These are phyloP conservation scores for Plasmodium gallinaceum DNA, from an alignment of 169 alveolate species.

Conservation along the genomic window DNA sequence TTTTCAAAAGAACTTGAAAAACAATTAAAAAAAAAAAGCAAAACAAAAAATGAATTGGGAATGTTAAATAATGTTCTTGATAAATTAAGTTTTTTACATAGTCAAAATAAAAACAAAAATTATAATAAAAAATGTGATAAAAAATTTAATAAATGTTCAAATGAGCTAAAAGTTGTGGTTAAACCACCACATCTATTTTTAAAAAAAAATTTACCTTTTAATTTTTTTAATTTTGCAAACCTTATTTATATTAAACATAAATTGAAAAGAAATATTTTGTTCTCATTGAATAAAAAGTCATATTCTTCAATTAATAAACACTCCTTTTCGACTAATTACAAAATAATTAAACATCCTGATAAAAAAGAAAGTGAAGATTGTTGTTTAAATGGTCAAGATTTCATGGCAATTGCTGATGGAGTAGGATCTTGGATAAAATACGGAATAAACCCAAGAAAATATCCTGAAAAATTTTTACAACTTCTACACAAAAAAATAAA, in stretches of 20 bases:
- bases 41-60: constrained; percentile 7
- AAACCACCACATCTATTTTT: constrained; percentile 12
- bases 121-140: constrained; percentile 4
- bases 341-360: constrained; percentile 56
- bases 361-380: constrained; percentile 48
- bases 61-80: constrained; percentile 14
- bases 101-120: constrained; percentile 1
- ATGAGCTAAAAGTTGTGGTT: constrained; percentile 18
- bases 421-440: constrained; percentile 27
- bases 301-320: constrained; percentile 11
- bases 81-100: neutral
- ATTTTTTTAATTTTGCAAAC: constrained; percentile 46
- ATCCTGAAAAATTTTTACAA: constrained; percentile 37
- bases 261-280: constrained; percentile 13
- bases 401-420: constrained; percentile 63
- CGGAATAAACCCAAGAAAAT: constrained; percentile 54
- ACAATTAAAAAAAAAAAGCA: constrained; percentile 36
- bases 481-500: constrained; percentile 36
- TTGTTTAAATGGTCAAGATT: constrained; percentile 45
- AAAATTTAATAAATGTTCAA: neutral
- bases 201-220: constrained; percentile 32
- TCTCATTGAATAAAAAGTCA: constrained; percentile 26
- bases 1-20: constrained; percentile 33
- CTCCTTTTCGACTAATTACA: constrained; percentile 36
- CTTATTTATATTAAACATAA: constrained; percentile 32